Evolutionary conservation across 345 rosid species (phyloP), one percentile per base, ranked within the genome.

Genomic region (Hibiscus tridactylites): DNA sequence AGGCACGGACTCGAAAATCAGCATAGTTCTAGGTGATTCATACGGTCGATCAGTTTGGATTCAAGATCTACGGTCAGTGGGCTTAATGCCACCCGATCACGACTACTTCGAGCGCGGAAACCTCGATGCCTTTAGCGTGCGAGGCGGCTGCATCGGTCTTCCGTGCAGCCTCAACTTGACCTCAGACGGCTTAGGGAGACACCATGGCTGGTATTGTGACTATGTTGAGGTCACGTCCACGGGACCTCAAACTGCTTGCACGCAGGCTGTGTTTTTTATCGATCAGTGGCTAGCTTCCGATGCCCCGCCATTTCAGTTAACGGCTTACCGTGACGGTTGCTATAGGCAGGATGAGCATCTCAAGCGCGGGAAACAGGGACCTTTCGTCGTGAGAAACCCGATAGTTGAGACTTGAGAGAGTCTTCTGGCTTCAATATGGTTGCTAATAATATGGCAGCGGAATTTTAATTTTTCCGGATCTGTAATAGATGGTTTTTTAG

Each of bases 131-230:
- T 86, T 86, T 77, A 79, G 82, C 26, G 84, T 80, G 4, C 79
- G 79, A 0, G 85, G 82, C 1, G 78, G 74, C 0, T 86, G 90
- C 78, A 60, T 82, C 5, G 77, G 67, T 5, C 3, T 77, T 4
- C 86, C 85, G 1, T 86, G 90, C 72, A 57, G 83, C 47, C 85
- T 86, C 50, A 84, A 81, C 77, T 50, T 86, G 61, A 86, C 87
- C 42, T 86, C 88, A 0, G 83, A 84, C 17, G 87, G 87, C 24
- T 72, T 79, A 0, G 90, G 87, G 9, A 1, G 15, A 4, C 80
- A 77, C 79, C 86, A 77, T 16, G 87, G 87, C n/a, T 84, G 86
- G 87, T 86, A 77, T 74, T 86, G 86, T 42, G 80, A 82, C 11
- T 82, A 80, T 59, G 47, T 86, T 11, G 87, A 86, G 71, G 85